phyloP scores from a whole-genome alignment of 305 asterid genomes.

The Fraxinus ornus region DNA sequence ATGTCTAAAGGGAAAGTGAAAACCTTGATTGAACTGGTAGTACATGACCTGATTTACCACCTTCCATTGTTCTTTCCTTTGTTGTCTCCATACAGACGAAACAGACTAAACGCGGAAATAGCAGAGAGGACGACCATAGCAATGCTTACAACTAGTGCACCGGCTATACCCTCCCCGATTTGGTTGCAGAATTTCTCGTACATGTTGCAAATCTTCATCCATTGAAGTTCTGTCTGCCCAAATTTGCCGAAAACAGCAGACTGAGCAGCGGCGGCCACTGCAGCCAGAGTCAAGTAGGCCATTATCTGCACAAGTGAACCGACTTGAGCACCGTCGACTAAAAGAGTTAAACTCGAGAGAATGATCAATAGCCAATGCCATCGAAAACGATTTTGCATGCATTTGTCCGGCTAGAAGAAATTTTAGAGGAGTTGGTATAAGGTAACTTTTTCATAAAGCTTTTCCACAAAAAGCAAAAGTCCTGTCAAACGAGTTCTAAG shows the following conservation, averaged over 20 bases:
- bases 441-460: not conserved
- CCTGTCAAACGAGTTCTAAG: no score
- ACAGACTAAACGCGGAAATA: conserved; percentile 79
- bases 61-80: conserved; percentile 48
- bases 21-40: not conserved
- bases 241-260: conserved; percentile 54
- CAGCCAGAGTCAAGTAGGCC: conserved; percentile 73
- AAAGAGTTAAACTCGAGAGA: not conserved
- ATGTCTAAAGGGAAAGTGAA: not conserved
- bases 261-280: conserved; percentile 74
- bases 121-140: conserved; percentile 62
- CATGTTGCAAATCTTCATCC: conserved; percentile 82
- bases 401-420: not conserved
- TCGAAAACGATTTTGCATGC: not conserved
- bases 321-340: not conserved
- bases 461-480: no score
- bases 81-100: conserved; percentile 73
- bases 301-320: conserved; percentile 46
- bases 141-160: conserved; percentile 52
- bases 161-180: conserved; percentile 73
- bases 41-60: conserved; percentile 30
- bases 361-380: not conserved
- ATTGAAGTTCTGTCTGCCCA: conserved; percentile 72
- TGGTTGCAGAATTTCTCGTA: conserved; percentile 79
- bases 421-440: not conserved